Percentiles rank a stretch among this genome's conserved stretches.
phyloP scores from a whole-genome alignment of 2,329 filamentous ascomycete genomes.

The Stagonosporopsis vannaccii region DNA sequence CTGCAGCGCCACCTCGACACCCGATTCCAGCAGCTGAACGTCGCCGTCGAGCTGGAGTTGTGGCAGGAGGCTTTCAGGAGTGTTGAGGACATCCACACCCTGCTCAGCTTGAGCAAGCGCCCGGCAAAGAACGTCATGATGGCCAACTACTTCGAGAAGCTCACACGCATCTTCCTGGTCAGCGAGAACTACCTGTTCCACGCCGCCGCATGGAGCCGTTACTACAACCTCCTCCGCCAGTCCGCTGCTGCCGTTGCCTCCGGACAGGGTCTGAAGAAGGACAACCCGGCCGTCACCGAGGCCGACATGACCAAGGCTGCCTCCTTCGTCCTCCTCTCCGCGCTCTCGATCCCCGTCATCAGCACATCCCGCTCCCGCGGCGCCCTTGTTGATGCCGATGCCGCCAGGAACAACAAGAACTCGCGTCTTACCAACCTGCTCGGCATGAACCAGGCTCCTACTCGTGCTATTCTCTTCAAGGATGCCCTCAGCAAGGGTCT shows the following conservation, averaged over 20 bases:
- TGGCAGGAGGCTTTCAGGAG: constrained; percentile 99
- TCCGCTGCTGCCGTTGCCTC: constrained; percentile 83
- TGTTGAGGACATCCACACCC: constrained; percentile 97
- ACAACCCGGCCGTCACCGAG: constrained; percentile 89
- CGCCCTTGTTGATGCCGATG: constrained; percentile 94
- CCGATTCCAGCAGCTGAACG: constrained; percentile 97
- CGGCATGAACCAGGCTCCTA: constrained; percentile 89
- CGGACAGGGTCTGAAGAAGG: constrained; percentile 89
- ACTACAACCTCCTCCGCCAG: constrained; percentile 94
- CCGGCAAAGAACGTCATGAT: constrained; percentile 99
- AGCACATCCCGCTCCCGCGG: constrained; percentile 96
- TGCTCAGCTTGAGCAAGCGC: constrained; percentile 96
- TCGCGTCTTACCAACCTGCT: constrained; percentile 94
- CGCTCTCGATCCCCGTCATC: constrained; percentile 97
- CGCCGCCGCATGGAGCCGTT: constrained; percentile 94
- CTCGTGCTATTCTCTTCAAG: constrained; percentile 89
- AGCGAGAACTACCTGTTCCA: constrained; percentile 99
- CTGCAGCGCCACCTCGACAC: constrained; percentile 97
- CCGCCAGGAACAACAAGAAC: constrained; percentile 99
- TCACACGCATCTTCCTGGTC: constrained; percentile 97
- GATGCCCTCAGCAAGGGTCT: constrained; percentile 95
- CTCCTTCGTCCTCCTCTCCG: constrained; percentile 93
- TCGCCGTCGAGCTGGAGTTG: constrained; percentile 94
- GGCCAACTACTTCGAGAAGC: constrained; percentile 99
- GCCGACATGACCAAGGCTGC: constrained; percentile 92